A percentile compares a stretch with the other conserved stretches of the same genome.
Evolutionary conservation across 2,329 filamentous ascomycete genomes (phyloP).

Genomic region (Verticillium dahliae): DNA sequence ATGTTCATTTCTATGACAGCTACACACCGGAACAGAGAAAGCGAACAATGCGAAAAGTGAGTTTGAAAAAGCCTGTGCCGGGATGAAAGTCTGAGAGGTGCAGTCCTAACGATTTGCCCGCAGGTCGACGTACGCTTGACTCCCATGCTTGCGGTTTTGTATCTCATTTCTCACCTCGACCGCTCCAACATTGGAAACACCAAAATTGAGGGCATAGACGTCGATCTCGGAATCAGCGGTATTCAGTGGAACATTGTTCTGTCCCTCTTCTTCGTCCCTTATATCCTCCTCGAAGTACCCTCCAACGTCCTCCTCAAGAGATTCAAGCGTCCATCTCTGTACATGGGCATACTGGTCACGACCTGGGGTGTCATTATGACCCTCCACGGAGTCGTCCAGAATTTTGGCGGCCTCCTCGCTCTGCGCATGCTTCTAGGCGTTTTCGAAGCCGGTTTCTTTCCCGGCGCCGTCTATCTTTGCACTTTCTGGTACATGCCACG

Average conservation of each 20-base stretch:
- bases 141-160: conserved; percentile 50
- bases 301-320: conserved; percentile 61
- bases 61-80: neutral
- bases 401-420: conserved; percentile 19
- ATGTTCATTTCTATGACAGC: conserved; percentile 20
- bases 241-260: conserved; percentile 51
- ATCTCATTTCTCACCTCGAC: conserved; percentile 52
- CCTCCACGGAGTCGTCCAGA: conserved; percentile 16
- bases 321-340: conserved; percentile 51
- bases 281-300: conserved; percentile 50
- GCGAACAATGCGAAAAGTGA: conserved; percentile 17
- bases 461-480: conserved; percentile 19
- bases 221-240: conserved; percentile 38
- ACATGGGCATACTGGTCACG: conserved; percentile 59
- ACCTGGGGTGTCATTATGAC: conserved; percentile 27
- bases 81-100: neutral
- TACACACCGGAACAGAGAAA: conserved; percentile 15
- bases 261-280: conserved; percentile 60
- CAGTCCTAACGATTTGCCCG: neutral
- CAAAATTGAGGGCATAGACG: conserved; percentile 34
- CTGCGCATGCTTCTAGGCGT: conserved; percentile 23
- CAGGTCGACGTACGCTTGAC: conserved; percentile 14
- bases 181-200: conserved; percentile 46
- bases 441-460: conserved; percentile 23
- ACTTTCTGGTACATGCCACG: conserved; percentile 22